Conservation (phyloP, 1,284 basidiomycete genomes). For the Puccinia horiana region DNA sequence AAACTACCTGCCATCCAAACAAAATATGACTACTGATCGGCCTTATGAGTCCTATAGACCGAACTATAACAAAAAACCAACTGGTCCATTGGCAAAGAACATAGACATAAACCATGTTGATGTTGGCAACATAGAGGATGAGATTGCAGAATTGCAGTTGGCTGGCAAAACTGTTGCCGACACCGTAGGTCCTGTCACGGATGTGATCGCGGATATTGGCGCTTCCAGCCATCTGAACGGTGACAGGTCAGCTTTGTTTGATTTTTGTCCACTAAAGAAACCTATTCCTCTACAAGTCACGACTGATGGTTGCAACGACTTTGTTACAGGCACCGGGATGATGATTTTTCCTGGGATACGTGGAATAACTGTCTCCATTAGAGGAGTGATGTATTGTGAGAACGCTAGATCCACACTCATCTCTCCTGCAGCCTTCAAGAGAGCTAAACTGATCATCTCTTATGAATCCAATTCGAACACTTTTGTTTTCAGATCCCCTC, state of each 20-base stretch:
- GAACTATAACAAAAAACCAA: not conserved
- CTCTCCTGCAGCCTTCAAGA: not conserved
- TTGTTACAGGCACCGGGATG: not conserved
- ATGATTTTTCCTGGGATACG: slow-evolving; percentile 14
- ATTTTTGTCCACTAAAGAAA: not conserved
- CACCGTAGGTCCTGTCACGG: too few relatives aligned
- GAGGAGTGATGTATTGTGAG: not conserved
- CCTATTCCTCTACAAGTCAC: slow-evolving; percentile 8
- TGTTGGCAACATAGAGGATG: not conserved
- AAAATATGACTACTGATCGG: not conserved
- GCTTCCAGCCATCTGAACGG: not conserved
- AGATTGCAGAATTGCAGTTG: not conserved
- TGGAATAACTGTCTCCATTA: not conserved
- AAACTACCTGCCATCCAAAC: not conserved
- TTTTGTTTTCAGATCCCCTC: not conserved
- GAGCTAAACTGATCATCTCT: not conserved
- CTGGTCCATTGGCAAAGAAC: not conserved
- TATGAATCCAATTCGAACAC: not conserved
- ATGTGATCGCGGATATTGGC: not conserved
- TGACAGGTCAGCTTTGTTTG: not conserved
- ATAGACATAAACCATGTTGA: too few relatives aligned
- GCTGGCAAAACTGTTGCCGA: not conserved
- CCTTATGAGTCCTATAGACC: not conserved
- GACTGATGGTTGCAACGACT: not conserved
- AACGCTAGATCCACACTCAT: not conserved